A percentile compares a stretch with the other conserved stretches of the same genome.
phyloP scores from a whole-genome alignment of 148 eudicot genomes.

The Gaultheria prostrata region DNA sequence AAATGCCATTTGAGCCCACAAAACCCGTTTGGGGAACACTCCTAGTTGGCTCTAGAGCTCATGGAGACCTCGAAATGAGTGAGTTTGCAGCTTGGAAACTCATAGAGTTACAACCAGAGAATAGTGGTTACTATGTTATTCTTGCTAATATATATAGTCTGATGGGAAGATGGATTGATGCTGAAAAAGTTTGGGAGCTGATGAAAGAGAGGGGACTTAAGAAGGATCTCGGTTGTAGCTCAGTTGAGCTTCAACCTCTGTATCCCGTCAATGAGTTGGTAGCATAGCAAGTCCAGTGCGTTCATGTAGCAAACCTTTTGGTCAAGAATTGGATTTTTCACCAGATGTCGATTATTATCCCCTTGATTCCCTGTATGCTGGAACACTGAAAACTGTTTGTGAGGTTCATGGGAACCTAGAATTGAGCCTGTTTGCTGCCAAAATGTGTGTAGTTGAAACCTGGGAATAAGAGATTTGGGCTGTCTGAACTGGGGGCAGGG shows the following conservation, averaged over 20 bases:
- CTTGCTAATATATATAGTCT: slow-evolving; percentile 42
- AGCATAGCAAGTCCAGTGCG: slow-evolving; percentile 9
- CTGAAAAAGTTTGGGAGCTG: slow-evolving; percentile 29
- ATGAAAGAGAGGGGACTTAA: slow-evolving; percentile 47
- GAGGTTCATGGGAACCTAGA: background rate
- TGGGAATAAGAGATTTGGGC: background rate
- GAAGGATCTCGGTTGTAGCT: slow-evolving; percentile 42
- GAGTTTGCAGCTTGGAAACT: slow-evolving; percentile 49
- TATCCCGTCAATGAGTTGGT: slow-evolving; percentile 12
- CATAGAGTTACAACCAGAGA: slow-evolving; percentile 35
- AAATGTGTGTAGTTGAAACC: background rate
- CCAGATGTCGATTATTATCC: background rate
- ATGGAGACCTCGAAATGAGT: slow-evolving; percentile 30
- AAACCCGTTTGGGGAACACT: slow-evolving; percentile 43
- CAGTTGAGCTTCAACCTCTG: slow-evolving; percentile 28
- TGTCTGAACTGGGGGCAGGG: background rate
- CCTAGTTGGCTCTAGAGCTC: slow-evolving; percentile 36
- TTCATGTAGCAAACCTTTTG: background rate
- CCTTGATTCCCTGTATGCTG: background rate
- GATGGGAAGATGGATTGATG: slow-evolving; percentile 37
- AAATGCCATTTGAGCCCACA: slow-evolving; percentile 39
- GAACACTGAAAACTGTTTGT: background rate
- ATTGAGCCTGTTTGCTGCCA: background rate
- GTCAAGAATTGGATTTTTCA: background rate
- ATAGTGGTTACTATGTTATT: slow-evolving; percentile 36